Conservation (phyloP, 179 eudicot genomes). For the Nepenthes alata region DNA sequence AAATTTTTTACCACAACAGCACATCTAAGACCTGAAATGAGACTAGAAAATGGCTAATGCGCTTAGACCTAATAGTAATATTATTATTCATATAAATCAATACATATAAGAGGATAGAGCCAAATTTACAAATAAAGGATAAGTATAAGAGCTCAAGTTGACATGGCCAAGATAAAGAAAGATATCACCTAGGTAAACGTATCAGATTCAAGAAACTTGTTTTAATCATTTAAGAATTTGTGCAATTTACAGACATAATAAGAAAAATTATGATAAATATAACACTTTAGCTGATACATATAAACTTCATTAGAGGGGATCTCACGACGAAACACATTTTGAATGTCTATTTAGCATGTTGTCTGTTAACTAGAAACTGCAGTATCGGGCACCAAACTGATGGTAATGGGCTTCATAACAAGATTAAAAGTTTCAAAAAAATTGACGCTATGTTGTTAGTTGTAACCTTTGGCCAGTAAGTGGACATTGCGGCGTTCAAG, state of each 20-base stretch:
- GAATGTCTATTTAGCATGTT: not conserved
- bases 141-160: no score
- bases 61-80: no score
- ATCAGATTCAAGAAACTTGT: no score
- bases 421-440: conserved; percentile 1
- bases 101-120: no score
- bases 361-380: not conserved
- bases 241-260: not conserved
- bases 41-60: no score
- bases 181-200: no score
- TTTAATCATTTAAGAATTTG: not conserved
- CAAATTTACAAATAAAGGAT: no score
- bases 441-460: not conserved
- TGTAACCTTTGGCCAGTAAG: not conserved
- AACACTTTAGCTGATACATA: not conserved
- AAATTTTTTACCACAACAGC: no score
- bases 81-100: no score
- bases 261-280: not conserved
- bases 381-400: not conserved
- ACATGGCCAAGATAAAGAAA: no score
- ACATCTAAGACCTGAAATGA: no score
- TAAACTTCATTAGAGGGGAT: not conserved
- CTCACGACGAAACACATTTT: not conserved
- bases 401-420: not conserved
- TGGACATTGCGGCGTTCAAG: not conserved